These are phyloP conservation scores for Globisporangium cederbergense DNA, from an alignment of 352 stramenopile genomes.

Conservation along the genomic window DNA sequence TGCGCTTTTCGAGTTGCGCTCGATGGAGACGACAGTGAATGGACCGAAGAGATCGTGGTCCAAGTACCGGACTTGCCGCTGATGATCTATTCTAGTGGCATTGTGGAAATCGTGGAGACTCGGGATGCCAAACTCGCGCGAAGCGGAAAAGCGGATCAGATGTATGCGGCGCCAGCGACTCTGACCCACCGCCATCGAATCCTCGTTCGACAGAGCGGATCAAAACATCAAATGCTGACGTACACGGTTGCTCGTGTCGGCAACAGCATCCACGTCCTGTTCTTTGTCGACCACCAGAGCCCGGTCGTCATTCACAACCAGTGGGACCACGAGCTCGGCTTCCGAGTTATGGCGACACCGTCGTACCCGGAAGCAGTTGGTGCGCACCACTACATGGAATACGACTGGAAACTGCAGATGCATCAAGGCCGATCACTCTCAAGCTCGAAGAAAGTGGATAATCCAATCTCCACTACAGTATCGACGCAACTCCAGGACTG, in stretches of 20 bases:
- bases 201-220: constrained; percentile 47
- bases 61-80: constrained; percentile 36
- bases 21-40: constrained; percentile 33
- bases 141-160: constrained; percentile 11
- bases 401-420: constrained; percentile 64
- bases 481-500: constrained; percentile 26
- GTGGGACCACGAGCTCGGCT: constrained; percentile 44
- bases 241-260: constrained; percentile 53
- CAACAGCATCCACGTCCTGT: constrained; percentile 49
- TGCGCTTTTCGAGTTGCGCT: constrained; percentile 44
- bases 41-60: constrained; percentile 46
- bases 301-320: constrained; percentile 67
- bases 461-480: not conserved
- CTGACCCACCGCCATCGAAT: constrained; percentile 46
- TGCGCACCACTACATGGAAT: constrained; percentile 59
- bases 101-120: constrained; percentile 24
- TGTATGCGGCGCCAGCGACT: constrained; percentile 46
- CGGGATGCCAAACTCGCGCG: constrained; percentile 12
- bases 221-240: constrained; percentile 66
- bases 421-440: constrained; percentile 5
- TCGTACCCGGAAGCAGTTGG: constrained; percentile 54
- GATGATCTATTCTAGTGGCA: constrained; percentile 26
- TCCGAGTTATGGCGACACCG: constrained; percentile 41
- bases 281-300: constrained; percentile 68
- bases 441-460: not conserved